Base-by-base conservation (phyloP, 129 eudicot genomes). In the Centrapalus pauciflorus region DNA sequence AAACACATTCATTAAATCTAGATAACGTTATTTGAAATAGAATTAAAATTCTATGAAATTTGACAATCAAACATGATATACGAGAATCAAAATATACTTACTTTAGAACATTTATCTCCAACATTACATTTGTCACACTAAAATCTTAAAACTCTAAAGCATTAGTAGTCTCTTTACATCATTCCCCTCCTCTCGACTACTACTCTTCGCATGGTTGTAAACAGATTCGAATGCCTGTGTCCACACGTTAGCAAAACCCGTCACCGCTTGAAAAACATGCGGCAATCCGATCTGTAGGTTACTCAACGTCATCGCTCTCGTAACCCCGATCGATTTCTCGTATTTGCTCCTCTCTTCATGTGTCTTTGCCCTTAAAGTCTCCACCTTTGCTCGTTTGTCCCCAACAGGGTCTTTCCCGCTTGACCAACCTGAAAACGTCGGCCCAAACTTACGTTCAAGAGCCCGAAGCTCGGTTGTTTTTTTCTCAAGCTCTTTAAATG, bases 261-360 rank as follows among this genome's bases (percentile, higher is more conserved):
- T 92, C 21, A 92, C 83, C 1, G 96, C 98, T 87, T 92, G 96
- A 77, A 88, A 92, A 4, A 85, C 95, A 49, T 88, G 95, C 1
- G 96, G 98, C 64, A 92, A 76, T n/a, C 98, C 89, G 80, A 88
- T 88, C 65, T 92, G 98, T 33, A 92, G 58, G 61, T 88, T 92
- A 72, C 81, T 92, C 81, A 92, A 49, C 0, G 96, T 92, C 90
- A 81, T 83, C 0, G 85, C 77, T 71, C 98, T 79, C 0, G 96
- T 92, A 34, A 83, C 80, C 34, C 91, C 79, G 19, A 88, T 77
- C 2, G 82, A 69, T 61, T 92, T 92, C 54, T 88, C 98, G 52
- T 81, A 79, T 76, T 76, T 92, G 0, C 83, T 85, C 76, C 85
- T 92, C 61, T 92, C 96, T 35, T 92, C 98, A 57, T 88, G 95